A percentile compares a stretch with the other conserved stretches of the same genome.
These are phyloP conservation scores for Pharnaceum exiguum DNA, from an alignment of 148 eudicot genomes.

Conservation along the genomic window DNA sequence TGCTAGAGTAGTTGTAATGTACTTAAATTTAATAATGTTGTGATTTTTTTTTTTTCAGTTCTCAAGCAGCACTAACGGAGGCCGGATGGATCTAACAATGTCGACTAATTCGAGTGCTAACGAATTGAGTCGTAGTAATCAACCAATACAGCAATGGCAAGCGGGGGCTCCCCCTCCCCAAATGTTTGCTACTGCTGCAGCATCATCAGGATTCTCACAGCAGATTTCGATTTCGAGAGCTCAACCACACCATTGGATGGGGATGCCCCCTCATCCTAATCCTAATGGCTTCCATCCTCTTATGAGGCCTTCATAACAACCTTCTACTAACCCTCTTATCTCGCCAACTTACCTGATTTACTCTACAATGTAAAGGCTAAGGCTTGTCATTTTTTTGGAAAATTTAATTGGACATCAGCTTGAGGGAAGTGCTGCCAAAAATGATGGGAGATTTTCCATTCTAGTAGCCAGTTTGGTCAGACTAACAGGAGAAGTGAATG, in stretches of 20 bases:
- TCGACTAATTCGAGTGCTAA: background rate
- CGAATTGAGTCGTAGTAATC: slow-evolving; percentile 9
- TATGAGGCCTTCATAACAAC: slow-evolving; percentile 44
- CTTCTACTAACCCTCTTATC: too few species aligned
- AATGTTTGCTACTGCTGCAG: slow-evolving; percentile 86
- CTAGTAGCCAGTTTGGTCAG: slow-evolving; percentile 12
- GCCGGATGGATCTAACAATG: slow-evolving; percentile 23
- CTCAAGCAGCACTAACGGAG: slow-evolving; percentile 50
- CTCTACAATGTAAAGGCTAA: slow-evolving; percentile 24
- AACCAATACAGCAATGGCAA: slow-evolving; percentile 40
- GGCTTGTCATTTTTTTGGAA: slow-evolving; percentile 8
- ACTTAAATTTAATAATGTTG: too few species aligned
- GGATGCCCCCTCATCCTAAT: slow-evolving; percentile 53
- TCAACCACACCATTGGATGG: slow-evolving; percentile 29
- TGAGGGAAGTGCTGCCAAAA: background rate
- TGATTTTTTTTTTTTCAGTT: slow-evolving; percentile 47
- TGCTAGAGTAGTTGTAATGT: too few species aligned
- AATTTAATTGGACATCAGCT: background rate
- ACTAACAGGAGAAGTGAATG: slow-evolving; percentile 17
- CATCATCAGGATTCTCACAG: slow-evolving; percentile 99
- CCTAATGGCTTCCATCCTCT: slow-evolving; percentile 52
- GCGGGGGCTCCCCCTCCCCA: slow-evolving; percentile 24
- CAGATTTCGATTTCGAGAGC: slow-evolving; percentile 38
- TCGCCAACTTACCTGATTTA: slow-evolving; percentile 4
- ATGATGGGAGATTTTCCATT: background rate